These are phyloP conservation scores for Penium margaritaceum DNA, from an alignment of 139 green algal genomes.

Conservation along the genomic window DNA sequence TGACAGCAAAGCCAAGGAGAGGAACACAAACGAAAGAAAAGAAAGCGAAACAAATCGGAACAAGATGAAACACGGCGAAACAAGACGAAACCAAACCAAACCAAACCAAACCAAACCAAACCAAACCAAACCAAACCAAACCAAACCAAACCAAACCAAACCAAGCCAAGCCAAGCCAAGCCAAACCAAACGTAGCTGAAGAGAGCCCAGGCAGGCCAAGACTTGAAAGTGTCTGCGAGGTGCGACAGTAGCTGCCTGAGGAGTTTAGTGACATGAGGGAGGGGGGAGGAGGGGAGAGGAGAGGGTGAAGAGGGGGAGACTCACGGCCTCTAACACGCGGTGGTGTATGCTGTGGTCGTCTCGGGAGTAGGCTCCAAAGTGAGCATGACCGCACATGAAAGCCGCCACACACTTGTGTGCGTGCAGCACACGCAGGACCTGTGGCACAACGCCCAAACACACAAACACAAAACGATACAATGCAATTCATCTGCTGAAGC, in stretches of 20 bases:
- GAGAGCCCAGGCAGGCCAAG: background rate
- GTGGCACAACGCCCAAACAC: too few relatives aligned
- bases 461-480: too few relatives aligned
- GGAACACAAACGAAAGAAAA: too few relatives aligned
- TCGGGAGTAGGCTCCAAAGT: conserved; percentile 25
- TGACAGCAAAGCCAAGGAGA: too few relatives aligned
- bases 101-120: too few relatives aligned
- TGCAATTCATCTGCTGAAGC: too few relatives aligned
- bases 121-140: too few relatives aligned
- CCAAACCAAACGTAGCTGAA: background rate
- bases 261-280: background rate
- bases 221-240: background rate
- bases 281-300: background rate
- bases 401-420: conserved; percentile 42
- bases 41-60: too few relatives aligned
- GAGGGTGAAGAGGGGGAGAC: background rate
- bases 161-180: too few relatives aligned
- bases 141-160: too few relatives aligned
- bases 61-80: too few relatives aligned
- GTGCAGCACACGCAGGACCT: conserved; percentile 30
- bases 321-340: conserved; percentile 42
- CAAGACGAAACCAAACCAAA: too few relatives aligned
- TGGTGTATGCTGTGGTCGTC: conserved; percentile 40
- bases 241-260: background rate
- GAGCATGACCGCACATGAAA: conserved; percentile 34